A percentile compares a stretch with the other conserved stretches of the same genome.
These are phyloP conservation scores for Cicer chorassanicum DNA, from an alignment of 306 rosid species.

Conservation along the genomic window DNA sequence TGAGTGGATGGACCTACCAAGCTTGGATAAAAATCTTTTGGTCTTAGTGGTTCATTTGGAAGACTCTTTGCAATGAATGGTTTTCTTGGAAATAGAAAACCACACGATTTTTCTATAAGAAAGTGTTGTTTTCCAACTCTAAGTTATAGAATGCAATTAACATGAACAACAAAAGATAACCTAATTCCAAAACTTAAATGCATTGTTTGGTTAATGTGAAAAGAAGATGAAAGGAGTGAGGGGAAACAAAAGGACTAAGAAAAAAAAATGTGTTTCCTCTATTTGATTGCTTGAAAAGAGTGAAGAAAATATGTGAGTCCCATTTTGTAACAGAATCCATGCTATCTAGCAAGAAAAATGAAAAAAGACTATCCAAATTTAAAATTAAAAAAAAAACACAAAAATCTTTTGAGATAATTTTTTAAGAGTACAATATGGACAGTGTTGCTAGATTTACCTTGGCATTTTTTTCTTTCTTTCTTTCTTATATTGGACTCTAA, in stretches of 20 bases:
- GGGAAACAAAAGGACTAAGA: neutral
- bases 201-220: neutral
- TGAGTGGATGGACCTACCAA: conserved; percentile 43
- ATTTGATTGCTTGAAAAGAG: neutral
- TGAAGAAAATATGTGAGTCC: no score
- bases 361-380: no score
- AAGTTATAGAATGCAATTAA: conserved; percentile 44
- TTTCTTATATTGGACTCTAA: neutral
- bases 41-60: conserved; percentile 25
- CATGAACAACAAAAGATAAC: conserved; percentile 53
- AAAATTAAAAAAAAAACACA: neutral
- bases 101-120: conserved; percentile 9
- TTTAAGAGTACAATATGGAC: neutral
- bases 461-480: neutral
- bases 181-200: conserved; percentile 35
- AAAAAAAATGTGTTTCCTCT: neutral
- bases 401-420: neutral
- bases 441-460: neutral
- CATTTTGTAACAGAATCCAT: no score
- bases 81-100: conserved; percentile 18
- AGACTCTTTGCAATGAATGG: conserved; percentile 6
- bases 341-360: neutral
- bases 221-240: neutral
- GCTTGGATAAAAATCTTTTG: conserved; percentile 19
- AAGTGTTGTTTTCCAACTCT: conserved; percentile 31